These are phyloP conservation scores for Pyrenophora teres DNA, from an alignment of 2,329 filamentous ascomycete genomes.

Conservation along the genomic window DNA sequence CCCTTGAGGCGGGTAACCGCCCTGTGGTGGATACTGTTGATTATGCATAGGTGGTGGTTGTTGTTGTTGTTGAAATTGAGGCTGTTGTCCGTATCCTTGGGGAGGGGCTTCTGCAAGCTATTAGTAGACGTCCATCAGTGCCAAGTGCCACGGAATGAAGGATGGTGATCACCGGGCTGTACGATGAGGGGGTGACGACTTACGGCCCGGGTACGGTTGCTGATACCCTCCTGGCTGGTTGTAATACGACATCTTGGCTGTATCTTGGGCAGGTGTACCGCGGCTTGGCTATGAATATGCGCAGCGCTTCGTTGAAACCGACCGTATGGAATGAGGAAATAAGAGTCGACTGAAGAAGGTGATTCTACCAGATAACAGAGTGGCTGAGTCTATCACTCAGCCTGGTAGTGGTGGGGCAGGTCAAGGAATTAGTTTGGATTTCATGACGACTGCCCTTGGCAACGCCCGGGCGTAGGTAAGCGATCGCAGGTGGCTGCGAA, in stretches of 20 bases:
- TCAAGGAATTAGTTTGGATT: background rate
- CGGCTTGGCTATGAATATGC: background rate
- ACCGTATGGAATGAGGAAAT: background rate
- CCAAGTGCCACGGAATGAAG: slow-evolving; percentile 17
- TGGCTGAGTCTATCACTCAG: slow-evolving; percentile 11
- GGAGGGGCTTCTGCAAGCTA: slow-evolving; percentile 33
- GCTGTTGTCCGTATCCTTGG: slow-evolving; percentile 32
- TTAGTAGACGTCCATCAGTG: slow-evolving; percentile 29
- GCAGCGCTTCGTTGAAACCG: background rate
- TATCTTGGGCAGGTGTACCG: background rate
- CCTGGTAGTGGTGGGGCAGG: slow-evolving; percentile 7
- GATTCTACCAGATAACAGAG: background rate
- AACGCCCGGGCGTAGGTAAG: background rate
- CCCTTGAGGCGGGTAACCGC: slow-evolving; percentile 40
- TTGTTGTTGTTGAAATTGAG: slow-evolving; percentile 15
- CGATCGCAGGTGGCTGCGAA: background rate
- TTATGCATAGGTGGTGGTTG: slow-evolving; percentile 39
- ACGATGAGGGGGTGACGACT: slow-evolving; percentile 20
- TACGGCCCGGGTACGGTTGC: slow-evolving; percentile 39
- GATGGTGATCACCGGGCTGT: slow-evolving; percentile 14
- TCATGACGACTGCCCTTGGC: slow-evolving; percentile 13
- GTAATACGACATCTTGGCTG: slow-evolving; percentile 32
- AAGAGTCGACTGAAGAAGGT: background rate
- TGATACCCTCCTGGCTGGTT: slow-evolving; percentile 37
- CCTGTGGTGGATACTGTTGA: slow-evolving; percentile 25